Base-by-base conservation (phyloP, 805 yeast species). In the Cephaloascus fragrans region DNA sequence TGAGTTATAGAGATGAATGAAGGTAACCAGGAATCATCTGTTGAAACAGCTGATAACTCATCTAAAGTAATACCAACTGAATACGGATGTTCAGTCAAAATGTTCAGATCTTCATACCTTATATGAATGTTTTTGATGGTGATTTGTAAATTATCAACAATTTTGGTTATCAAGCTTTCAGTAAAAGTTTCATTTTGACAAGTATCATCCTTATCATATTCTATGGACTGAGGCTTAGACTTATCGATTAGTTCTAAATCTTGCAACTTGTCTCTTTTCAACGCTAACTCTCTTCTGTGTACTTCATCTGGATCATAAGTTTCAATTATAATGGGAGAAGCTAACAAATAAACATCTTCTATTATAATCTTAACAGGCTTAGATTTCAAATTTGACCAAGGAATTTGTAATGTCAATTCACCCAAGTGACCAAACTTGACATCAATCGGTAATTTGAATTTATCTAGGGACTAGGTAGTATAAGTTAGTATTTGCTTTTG, bases 381-480 rank as follows among this genome's bases (percentile, higher is more conserved):
- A 17, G 84, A 80, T 53, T 89, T 89, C 46, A 94, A 65, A 52
- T 88, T 93, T 1, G 97, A 82, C 97, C 97, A 94, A 0, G 99
- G 98, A 31, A 93, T 90, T 53, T 85, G 96, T 39, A 93, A 63
- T 0, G 95, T 83, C 45, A 93, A 68, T 47, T 83, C 85, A 1
- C 97, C 98, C 41, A 93, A 58, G 53, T 85, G 87, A 32, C 99
- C 99, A 53, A 83, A 83, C 44, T 76, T 74, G 12, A 94, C 90
- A 55, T 89, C 85, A 29, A 93, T 61, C 2, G 99, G 98, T 31
- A 94, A 61, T 44, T 83, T 77, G 46, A 93, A 71, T 48, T 83
- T 74, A 58, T 94, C 98, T 36, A 93, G 66, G 3, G 96, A 87
- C 63, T 61, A 23, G 28, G 28, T 23, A 8, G 28, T 23, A 23